These are phyloP conservation scores for Boletus rubescentipes DNA, from an alignment of 768 basidiomycete species.

Conservation along the genomic window DNA sequence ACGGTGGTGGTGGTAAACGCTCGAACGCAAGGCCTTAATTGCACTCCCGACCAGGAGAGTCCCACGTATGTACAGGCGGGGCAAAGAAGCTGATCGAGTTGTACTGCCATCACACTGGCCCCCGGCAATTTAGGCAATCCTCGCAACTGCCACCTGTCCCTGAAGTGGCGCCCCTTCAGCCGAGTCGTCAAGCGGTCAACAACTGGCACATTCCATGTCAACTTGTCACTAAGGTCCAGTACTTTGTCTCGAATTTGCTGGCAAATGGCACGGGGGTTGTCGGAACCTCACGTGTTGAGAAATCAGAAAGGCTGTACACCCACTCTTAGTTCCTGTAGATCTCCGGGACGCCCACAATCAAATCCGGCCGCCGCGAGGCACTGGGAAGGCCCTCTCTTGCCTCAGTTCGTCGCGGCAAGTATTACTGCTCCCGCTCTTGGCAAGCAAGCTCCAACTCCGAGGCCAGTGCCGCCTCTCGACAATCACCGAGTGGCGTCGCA, in stretches of 20 bases:
- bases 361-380: background rate
- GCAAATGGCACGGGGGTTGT: background rate
- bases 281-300: conserved; percentile 1
- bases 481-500: conserved; percentile 3
- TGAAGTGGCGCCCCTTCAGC: conserved; percentile 11
- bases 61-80: conserved; percentile 38
- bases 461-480: conserved; percentile 15
- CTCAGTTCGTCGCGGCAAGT: background rate
- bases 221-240: background rate
- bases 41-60: conserved; percentile 30
- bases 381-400: background rate
- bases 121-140: conserved; percentile 22
- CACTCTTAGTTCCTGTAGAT: conserved; percentile 14
- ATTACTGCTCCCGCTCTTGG: background rate
- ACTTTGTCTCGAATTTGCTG: background rate
- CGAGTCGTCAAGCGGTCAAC: background rate
- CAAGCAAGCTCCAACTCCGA: too few relatives aligned
- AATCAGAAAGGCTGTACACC: conserved; percentile 19
- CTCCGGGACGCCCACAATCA: conserved; percentile 4
- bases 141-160: conserved; percentile 17
- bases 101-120: conserved; percentile 31
- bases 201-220: conserved; percentile 4
- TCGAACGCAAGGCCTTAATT: conserved; percentile 28
- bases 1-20: conserved; percentile 16
- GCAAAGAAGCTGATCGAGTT: conserved; percentile 34